Percentiles rank a stretch among this genome's conserved stretches.
phyloP scores from a whole-genome alignment of 2,329 filamentous ascomycete genomes.

The Aspergillus sergii region DNA sequence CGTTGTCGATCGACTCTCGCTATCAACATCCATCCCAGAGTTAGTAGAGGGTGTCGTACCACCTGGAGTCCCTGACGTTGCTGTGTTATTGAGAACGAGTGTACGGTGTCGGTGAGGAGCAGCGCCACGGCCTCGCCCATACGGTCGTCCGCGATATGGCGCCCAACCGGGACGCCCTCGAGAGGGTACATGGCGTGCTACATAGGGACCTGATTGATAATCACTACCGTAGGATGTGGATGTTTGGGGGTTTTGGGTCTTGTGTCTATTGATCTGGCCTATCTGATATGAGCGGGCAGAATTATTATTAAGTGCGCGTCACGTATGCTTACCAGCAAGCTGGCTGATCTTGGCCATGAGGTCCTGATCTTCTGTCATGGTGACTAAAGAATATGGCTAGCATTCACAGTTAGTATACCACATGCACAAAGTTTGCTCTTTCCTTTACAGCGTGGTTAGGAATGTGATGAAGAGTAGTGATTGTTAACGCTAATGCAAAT shows the following conservation, averaged over 20 bases:
- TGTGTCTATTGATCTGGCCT: slow-evolving; percentile 82
- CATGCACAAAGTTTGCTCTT: background rate
- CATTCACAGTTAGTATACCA: slow-evolving; percentile 11
- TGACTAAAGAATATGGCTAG: slow-evolving; percentile 19
- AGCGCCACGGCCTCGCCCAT: slow-evolving; percentile 36
- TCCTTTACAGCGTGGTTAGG: background rate
- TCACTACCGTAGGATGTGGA: slow-evolving; percentile 26
- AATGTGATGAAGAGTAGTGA: background rate
- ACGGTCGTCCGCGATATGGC: slow-evolving; percentile 47
- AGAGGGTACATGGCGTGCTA: slow-evolving; percentile 32
- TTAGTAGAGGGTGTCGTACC: slow-evolving; percentile 29
- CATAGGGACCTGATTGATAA: slow-evolving; percentile 25
- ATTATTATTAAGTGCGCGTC: slow-evolving; percentile 46
- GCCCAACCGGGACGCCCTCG: slow-evolving; percentile 43
- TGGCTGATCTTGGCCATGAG: slow-evolving; percentile 59
- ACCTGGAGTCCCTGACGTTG: slow-evolving; percentile 24
- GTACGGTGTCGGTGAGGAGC: slow-evolving; percentile 59
- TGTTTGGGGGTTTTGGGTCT: slow-evolving; percentile 54
- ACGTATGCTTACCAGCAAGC: slow-evolving; percentile 53
- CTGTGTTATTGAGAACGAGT: slow-evolving; percentile 63
- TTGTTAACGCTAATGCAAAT: background rate
- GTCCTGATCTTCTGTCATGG: slow-evolving; percentile 59
- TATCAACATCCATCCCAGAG: slow-evolving; percentile 30
- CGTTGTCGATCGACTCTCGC: slow-evolving; percentile 30
- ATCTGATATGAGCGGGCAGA: slow-evolving; percentile 14